These are phyloP conservation scores for Phytophthora quininea DNA, from an alignment of 352 stramenopile species.

Conservation along the genomic window DNA sequence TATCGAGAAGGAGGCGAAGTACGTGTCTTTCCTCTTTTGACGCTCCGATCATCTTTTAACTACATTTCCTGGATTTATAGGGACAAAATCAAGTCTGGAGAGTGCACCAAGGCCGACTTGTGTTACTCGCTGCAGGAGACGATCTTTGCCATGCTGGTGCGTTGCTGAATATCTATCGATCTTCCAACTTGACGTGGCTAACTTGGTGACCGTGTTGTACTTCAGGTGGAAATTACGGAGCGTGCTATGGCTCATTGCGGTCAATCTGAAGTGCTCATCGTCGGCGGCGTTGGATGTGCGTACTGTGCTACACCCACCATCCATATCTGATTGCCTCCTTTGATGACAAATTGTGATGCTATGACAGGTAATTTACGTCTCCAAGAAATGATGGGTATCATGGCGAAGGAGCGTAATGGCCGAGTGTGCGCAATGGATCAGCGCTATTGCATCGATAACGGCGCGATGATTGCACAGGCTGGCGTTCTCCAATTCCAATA, in stretches of 20 bases:
- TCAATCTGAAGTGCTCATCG: constrained; percentile 97
- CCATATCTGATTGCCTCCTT: no score
- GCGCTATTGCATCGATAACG: constrained; percentile 99
- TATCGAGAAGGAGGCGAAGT: constrained; percentile 94
- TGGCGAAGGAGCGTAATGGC: constrained; percentile 95
- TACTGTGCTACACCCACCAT: constrained; percentile 1
- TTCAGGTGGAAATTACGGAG: constrained; percentile 98
- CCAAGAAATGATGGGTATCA: constrained; percentile 98
- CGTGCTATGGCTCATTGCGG: constrained; percentile 99
- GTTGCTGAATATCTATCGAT: background rate
- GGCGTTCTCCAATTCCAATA: constrained; percentile 98
- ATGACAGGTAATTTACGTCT: constrained; percentile 73
- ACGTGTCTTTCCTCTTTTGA: constrained; percentile 11
- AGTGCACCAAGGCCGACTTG: constrained; percentile 96
- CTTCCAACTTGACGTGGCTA: no score
- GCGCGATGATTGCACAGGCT: constrained; percentile 99
- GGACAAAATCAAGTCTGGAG: constrained; percentile 78
- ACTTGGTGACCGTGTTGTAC: background rate
- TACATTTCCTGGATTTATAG: constrained; percentile 28
- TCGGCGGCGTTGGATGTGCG: constrained; percentile 99
- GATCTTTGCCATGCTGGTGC: constrained; percentile 99
- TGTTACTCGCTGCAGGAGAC: constrained; percentile 99
- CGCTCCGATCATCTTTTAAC: background rate
- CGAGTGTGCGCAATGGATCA: constrained; percentile 98
- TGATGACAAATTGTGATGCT: background rate